Evolutionary conservation across 2,329 filamentous ascomycete species (phyloP), one percentile per base, ranked within the genome.

Genomic region (Cladosporium velox): DNA sequence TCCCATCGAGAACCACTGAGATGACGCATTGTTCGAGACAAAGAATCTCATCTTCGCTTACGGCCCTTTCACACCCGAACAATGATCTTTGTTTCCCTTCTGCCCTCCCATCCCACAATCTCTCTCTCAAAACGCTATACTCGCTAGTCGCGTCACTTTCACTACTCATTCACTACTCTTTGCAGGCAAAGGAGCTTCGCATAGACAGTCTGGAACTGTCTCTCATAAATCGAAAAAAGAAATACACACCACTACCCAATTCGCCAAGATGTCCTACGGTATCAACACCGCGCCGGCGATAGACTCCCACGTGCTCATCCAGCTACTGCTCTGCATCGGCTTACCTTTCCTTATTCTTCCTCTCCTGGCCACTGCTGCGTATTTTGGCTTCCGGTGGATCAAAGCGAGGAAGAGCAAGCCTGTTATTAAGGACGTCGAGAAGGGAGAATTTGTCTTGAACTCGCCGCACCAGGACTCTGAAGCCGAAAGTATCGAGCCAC

Each of bases 281-380:
- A 18, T 34, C 3, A 64, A 57, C 26, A 34, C 24, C 8, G 61
- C 61, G 11, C 61, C 61, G 12, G 8, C 35, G 2, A 41, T 49
- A 14, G 35, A 26, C 15, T 21, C 61, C 1, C 34, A 57, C 18
- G 49, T 47, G 35, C 51, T 64, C 18, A 28, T 52, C 21, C 61
- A 64, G 61, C 51, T 57, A n/a, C 28, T 64, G 14, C 35, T 64
- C 14, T 18, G 24, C 51, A 30, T 64, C 26, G 49, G 61, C 28
- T 35, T 64, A 11, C 61, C 61, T 11, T 24, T 64, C 1, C 15
- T 64, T 1, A 26, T 64, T 35, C 24, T 64, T 34, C 61, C 61
- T 12, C 18, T 64, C 24, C 6, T 64, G 11, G 35, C 51, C 8
- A 41, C 51, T 24, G 26, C 14, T 7, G 61, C 18, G 3, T 57